Percentiles rank a stretch among this genome's conserved stretches.
Conservation (phyloP, 2,329 filamentous ascomycete species). For the Botrytis tulipae region DNA sequence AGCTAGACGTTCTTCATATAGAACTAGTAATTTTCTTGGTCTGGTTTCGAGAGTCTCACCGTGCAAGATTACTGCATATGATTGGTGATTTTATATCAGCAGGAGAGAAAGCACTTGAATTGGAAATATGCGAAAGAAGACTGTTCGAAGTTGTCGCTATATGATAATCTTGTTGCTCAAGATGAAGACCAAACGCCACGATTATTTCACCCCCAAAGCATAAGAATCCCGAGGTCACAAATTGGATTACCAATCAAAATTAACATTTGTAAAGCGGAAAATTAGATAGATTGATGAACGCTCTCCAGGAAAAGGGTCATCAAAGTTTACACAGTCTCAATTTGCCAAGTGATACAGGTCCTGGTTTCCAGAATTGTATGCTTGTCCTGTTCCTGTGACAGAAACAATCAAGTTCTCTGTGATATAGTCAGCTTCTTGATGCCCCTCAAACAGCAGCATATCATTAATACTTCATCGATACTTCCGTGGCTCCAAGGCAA, state of each 20-base stretch:
- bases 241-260: neutral
- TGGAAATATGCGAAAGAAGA: neutral
- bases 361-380: neutral
- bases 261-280: neutral
- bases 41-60: neutral
- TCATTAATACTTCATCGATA: too few relatives aligned
- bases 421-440: neutral
- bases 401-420: neutral
- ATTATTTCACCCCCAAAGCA: accelerated
- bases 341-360: neutral
- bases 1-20: neutral
- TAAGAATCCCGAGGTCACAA: neutral
- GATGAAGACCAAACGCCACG: neutral
- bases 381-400: neutral
- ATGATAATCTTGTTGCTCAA: neutral
- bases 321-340: neutral
- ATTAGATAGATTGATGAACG: neutral
- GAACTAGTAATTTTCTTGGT: neutral
- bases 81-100: neutral
- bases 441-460: too few relatives aligned
- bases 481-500: neutral
- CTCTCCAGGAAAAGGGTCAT: neutral
- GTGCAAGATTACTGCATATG: neutral
- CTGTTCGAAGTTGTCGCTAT: neutral
- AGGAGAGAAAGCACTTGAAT: neutral